Evolutionary conservation across 176 grass and related monocot genomes (phyloP), one percentile per base, ranked within the genome.

Genomic region (Juncus effusus): DNA sequence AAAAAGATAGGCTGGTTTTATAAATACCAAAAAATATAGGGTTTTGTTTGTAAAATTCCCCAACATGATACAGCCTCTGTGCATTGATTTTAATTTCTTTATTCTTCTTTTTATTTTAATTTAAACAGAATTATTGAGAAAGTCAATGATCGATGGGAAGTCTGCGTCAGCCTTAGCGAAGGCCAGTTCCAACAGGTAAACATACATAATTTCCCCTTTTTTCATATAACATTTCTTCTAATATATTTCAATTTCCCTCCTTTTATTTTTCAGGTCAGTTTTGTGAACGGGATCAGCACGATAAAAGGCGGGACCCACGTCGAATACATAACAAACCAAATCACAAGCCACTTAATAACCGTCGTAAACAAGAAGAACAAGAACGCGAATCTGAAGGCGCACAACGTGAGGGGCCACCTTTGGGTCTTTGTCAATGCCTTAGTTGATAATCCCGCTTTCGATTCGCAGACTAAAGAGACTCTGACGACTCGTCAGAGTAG

Each of bases 381-480:
- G 73, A 82, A 77, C 44, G 80, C 79, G 11, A 82, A 82, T 51
- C 73, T 82, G 14, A 82, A 77, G 40, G 65, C 79, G 3, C 73
- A 82, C 9, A 63, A 56, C 63, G 73, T 82, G 42, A 82, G 59
- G 53, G 71, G 44, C 59, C 73, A 82, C 45, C 52, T 82, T 2
- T 82, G 79, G 79, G 73, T 82, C 2, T 82, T 82, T 51, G 79
- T 82, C 56, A 82, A 82, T 64, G 56, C 73, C 10, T 73, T 82
- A 11, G 63, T 82, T 57, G 40, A 77, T 36, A 82, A 82, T 40
- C 79, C 79, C 15, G 79, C 73, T 2, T 82, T 82, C 35, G 79
- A 82, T 65, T 82, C 79, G 51, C 79, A 82, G 42, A 82, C 79
- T 38, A 82, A 82, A 59, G 73, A 82, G 40, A 82, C 79, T 19